Evolutionary conservation across 2,329 filamentous ascomycete genomes (phyloP).

Genomic region (Fusarium torulosum): DNA sequence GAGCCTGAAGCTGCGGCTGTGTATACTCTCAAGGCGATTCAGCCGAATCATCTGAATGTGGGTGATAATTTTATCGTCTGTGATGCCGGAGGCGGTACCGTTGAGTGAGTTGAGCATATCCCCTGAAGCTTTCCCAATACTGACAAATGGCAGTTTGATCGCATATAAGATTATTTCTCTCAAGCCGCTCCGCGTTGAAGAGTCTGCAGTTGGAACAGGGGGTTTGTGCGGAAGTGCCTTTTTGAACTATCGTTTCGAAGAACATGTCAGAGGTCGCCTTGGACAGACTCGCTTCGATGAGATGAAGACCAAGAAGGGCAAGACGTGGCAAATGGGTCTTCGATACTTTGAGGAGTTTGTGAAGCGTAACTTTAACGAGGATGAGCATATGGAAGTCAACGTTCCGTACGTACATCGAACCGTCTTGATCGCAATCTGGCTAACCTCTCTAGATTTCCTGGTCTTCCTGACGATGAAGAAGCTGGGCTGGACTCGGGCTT

Average conservation of each 20-base stretch:
- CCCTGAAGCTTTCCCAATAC: background rate
- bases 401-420: constrained; percentile 67
- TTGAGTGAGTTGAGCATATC: constrained; percentile 66
- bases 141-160: constrained; percentile 67
- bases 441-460: constrained; percentile 69
- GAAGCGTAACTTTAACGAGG: constrained; percentile 85
- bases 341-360: constrained; percentile 88
- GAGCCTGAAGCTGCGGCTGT: constrained; percentile 85
- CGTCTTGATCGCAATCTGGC: background rate
- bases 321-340: constrained; percentile 83
- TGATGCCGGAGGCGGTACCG: constrained; percentile 72
- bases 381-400: constrained; percentile 81
- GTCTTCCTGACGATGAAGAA: constrained; percentile 80
- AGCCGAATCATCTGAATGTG: constrained; percentile 77
- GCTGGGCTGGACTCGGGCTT: constrained; percentile 82
- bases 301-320: constrained; percentile 82
- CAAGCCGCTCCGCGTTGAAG: constrained; percentile 78
- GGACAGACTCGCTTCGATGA: constrained; percentile 76
- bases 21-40: constrained; percentile 83
- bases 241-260: constrained; percentile 84
- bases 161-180: constrained; percentile 84
- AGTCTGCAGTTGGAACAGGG: constrained; percentile 83
- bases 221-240: constrained; percentile 83
- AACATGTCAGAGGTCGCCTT: constrained; percentile 76
- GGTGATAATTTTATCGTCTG: constrained; percentile 75